Conservation (phyloP, 2,329 filamentous ascomycete species). For the Hypoxylon sp. region DNA sequence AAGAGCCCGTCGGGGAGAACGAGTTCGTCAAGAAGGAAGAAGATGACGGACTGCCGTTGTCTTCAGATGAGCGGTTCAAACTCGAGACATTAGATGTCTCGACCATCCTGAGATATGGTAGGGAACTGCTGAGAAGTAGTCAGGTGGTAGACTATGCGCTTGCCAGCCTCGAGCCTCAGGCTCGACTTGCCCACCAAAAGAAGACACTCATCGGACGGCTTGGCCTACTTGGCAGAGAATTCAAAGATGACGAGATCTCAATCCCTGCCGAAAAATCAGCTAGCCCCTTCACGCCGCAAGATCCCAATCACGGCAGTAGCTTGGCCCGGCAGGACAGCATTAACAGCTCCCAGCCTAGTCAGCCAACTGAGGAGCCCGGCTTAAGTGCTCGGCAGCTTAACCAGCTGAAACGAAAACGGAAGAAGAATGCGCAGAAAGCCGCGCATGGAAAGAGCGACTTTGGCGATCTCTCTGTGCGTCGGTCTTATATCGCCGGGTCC, state of each 20-base stretch:
- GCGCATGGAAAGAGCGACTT: conserved; percentile 86
- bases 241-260: conserved; percentile 81
- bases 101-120: conserved; percentile 82
- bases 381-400: conserved; percentile 95
- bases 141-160: conserved; percentile 88
- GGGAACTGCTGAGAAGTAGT: conserved; percentile 83
- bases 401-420: conserved; percentile 91
- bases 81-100: conserved; percentile 80
- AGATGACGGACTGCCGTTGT: conserved; percentile 56
- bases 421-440: conserved; percentile 86
- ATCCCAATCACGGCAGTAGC: conserved; percentile 47
- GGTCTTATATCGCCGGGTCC: conserved; percentile 66
- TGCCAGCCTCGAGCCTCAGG: conserved; percentile 80
- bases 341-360: conserved; percentile 47
- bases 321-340: conserved; percentile 49
- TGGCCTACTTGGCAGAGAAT: conserved; percentile 82
- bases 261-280: conserved; percentile 66
- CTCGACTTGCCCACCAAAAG: conserved; percentile 85
- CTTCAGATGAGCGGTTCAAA: conserved; percentile 69
- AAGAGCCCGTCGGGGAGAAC: conserved; percentile 52
- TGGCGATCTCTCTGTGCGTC: conserved; percentile 80
- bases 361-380: conserved; percentile 68
- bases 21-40: conserved; percentile 68
- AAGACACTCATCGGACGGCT: conserved; percentile 84
- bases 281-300: conserved; percentile 56